Conservation (phyloP, 306 rosid species). For the Oxytropis ochrocephala region DNA sequence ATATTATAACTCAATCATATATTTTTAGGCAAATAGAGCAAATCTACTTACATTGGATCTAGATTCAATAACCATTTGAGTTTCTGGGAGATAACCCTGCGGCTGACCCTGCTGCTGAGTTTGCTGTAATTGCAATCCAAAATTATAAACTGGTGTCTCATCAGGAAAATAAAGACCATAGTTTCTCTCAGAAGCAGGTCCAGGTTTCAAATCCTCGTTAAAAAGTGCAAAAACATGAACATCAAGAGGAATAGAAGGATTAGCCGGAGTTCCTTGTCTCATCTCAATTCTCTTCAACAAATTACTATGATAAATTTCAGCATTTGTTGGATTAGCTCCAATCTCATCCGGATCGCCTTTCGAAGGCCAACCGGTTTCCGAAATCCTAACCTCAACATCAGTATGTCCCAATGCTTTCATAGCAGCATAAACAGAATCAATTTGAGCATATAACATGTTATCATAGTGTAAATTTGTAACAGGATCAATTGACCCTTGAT, state of each 20-base stretch:
- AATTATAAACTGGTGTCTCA: slow-evolving; percentile 64
- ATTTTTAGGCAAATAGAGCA: no score
- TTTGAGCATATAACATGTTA: slow-evolving; percentile 89
- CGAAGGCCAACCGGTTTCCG: slow-evolving; percentile 98
- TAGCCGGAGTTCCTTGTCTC: slow-evolving; percentile 76
- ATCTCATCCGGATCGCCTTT: slow-evolving; percentile 63
- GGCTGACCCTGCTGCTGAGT: background rate
- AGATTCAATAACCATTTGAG: slow-evolving; percentile 45
- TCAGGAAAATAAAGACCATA: slow-evolving; percentile 82
- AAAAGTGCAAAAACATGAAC: slow-evolving; percentile 84
- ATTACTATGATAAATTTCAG: slow-evolving; percentile 65
- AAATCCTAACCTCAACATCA: slow-evolving; percentile 62
- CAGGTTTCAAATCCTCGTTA: slow-evolving; percentile 75
- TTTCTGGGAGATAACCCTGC: slow-evolving; percentile 50
- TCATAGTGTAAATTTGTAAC: slow-evolving; percentile 69
- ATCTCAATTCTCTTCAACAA: slow-evolving; percentile 48
- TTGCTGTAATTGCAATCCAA: slow-evolving; percentile 46
- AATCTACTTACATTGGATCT: slow-evolving; percentile 40
- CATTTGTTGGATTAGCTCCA: slow-evolving; percentile 77
- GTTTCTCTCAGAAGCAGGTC: slow-evolving; percentile 80
- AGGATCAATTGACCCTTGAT: slow-evolving; percentile 58
- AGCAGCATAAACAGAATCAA: slow-evolving; percentile 88
- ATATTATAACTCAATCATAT: background rate
- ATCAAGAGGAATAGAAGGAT: slow-evolving; percentile 64
- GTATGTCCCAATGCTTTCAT: slow-evolving; percentile 69